Conservation (phyloP, 2,329 filamentous ascomycete genomes). For the Claviceps purpurea region DNA sequence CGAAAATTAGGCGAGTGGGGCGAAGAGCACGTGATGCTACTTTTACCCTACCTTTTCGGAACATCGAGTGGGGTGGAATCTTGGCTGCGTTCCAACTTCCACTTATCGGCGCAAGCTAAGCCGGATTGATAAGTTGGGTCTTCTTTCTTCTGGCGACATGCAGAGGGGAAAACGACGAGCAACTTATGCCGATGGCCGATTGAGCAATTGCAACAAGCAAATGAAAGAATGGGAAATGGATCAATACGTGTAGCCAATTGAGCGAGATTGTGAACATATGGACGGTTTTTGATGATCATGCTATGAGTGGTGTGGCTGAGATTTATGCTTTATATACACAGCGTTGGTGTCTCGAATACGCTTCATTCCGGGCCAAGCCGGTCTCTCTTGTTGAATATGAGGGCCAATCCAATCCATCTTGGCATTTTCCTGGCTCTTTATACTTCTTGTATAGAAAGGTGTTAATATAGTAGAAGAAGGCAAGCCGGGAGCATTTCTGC, state of each 20-base stretch:
- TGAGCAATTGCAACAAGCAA: background rate
- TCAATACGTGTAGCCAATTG: no score
- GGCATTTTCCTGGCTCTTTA: background rate
- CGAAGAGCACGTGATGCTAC: conserved; percentile 19
- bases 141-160: background rate
- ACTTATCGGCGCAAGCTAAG: background rate
- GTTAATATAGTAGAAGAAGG: background rate
- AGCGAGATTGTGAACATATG: background rate
- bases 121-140: background rate
- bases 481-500: background rate
- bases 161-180: background rate
- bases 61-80: background rate
- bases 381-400: background rate
- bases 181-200: background rate
- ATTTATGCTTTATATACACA: background rate
- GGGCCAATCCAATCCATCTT: background rate
- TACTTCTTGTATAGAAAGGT: background rate
- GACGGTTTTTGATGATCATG: background rate
- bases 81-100: background rate
- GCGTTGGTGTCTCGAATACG: background rate
- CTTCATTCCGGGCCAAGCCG: background rate
- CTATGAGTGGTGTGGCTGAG: background rate
- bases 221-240: no score
- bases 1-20: conserved; percentile 16
- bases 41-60: background rate